These are phyloP conservation scores for Herpotrichia juniperi DNA, from an alignment of 2,329 filamentous ascomycete genomes.

Conservation along the genomic window DNA sequence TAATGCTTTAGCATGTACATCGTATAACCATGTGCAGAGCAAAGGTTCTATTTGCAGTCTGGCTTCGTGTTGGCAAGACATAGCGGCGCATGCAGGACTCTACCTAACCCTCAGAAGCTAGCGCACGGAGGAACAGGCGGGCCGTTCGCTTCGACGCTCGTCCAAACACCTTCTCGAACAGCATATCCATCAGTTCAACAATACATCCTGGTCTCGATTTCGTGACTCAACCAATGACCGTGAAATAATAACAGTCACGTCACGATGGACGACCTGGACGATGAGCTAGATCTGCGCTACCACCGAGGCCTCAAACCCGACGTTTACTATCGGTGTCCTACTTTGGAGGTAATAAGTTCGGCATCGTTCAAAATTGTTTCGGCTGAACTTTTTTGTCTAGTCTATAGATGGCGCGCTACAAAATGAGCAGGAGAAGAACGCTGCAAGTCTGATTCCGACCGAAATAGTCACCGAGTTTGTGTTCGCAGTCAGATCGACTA, in stretches of 20 bases:
- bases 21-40: too few species aligned
- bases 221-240: background rate
- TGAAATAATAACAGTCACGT: background rate
- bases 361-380: conserved; percentile 5
- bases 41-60: too few species aligned
- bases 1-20: too few species aligned
- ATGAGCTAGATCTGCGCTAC: conserved; percentile 38
- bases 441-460: conserved; percentile 35
- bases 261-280: conserved; percentile 37
- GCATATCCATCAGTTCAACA: background rate
- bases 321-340: conserved; percentile 40
- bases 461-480: conserved; percentile 41
- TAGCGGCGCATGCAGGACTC: too few species aligned
- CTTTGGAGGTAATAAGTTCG: conserved; percentile 27
- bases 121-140: background rate
- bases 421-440: conserved; percentile 34
- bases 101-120: too few species aligned
- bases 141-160: too few species aligned
- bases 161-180: background rate
- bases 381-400: conserved; percentile 24
- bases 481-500: conserved; percentile 33
- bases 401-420: conserved; percentile 35
- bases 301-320: conserved; percentile 35
- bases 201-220: background rate
- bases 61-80: too few species aligned